Evolutionary conservation across 177 flowering plant species (phyloP), one percentile per base, ranked within the genome.

Genomic region (Vitis hybrid): DNA sequence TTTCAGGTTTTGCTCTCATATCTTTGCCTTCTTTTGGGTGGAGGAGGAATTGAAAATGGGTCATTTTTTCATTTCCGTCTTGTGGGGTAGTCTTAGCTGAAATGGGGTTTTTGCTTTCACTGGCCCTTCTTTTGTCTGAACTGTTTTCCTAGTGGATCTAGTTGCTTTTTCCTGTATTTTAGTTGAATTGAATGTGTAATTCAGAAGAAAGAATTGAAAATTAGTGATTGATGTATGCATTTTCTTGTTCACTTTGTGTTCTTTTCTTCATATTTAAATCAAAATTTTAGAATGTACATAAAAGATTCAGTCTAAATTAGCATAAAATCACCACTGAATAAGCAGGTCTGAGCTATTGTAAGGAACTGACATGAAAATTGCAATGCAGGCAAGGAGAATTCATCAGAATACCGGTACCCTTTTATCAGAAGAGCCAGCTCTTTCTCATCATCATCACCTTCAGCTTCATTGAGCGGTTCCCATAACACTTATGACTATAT

Each of bases 351-450:
- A 40, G 46, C 46, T 40, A 40, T 40, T 5, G 46, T 40, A 0
- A 40, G 8, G 46, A 62, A 27, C 2, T 7, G 56, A 19, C 19
- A 10, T 62, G 2, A 12, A n/a, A 21, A 59, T 51, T 10, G 46
- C 3, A 51, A 19, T 76, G 78, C 80, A 84, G 88, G 83, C 9
- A 48, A 48, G 16, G 27, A 71, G 16, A 48, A 77, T 2, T 70
- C 50, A 30, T 73, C 71, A 6, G 66, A 76, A 32, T 69, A 73
- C 56, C 54, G 72, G 16, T 89, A 86, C 77, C 91, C 92, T 1
- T 92, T 90, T 63, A 90, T 92, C 79, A 80, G 68, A 65, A 56
- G 52, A 1, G 97, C 97, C 12, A 90, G 95, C 77, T 67, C 88
- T 9, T 88, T 87, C 74, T 68, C 87, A 60, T 59, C 83, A 15